Evolutionary conservation across 2,329 filamentous ascomycete species (phyloP), one percentile per base, ranked within the genome.

Genomic region (Claviceps africana): DNA sequence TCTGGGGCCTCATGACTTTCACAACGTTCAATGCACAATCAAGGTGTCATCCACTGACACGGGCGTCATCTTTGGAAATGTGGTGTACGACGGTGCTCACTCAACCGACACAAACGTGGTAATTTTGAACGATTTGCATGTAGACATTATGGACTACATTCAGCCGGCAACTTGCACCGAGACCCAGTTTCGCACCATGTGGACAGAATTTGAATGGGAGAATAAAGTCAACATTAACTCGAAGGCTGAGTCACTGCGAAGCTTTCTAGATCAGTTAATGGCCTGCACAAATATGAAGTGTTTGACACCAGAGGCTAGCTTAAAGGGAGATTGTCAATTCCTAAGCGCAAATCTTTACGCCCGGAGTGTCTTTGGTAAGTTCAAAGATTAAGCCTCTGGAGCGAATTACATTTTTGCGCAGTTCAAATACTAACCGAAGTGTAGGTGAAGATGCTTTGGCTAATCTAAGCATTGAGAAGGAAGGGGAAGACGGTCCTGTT

Each of bases 181-280:
- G 75, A 96, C 91, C 11, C 89, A 97, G 64, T 98, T 98, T 83
- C 82, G 93, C 55, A 95, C 88, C n/a, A 98, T 98, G 93, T 98
- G 93, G 93, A 98, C 93, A 39, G 93, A 98, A 66, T 98, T 98
- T 60, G 93, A 98, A 67, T 98, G 93, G 93, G 93, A 98, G 76
- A 98, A 98, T 74, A 98, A 98, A 79, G 91, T 98, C 69, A 98
- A 98, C 73, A 97, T 98, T 73, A 96, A 96, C 72, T 94, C 88
- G 57, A 97, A 96, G 76, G 88, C 88, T 59, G 95, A 91, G 74
- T 85, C 81, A 30, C 76, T 98, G 55, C 82, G 91, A 48, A 88
- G 94, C 21, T 98, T 98, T 80, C 73, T 98, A 57, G 85, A 88
- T 60, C 85, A 95, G 66, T 75, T 98, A 55, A 97, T 97, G 93